phyloP scores from a whole-genome alignment of 371 early-diverging fungal species.

The Apophysomyces trapeziformis region DNA sequence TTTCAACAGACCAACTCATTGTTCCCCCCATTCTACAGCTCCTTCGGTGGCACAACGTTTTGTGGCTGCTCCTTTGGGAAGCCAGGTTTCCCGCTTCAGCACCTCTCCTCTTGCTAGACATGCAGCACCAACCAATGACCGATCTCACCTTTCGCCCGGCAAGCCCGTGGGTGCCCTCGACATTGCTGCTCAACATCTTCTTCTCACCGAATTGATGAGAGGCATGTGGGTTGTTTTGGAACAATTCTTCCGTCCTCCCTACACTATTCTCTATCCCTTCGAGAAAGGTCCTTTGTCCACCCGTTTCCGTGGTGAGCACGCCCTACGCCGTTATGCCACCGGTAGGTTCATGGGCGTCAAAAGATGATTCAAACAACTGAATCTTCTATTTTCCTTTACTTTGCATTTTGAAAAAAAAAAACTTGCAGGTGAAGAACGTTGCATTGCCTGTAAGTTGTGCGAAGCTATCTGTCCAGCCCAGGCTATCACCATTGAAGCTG shows the following conservation, averaged over 20 bases:
- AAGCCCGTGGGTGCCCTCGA: constrained; percentile 65
- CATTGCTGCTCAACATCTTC: constrained; percentile 79
- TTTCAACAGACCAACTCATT: constrained; percentile 2
- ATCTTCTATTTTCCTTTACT: too few species aligned
- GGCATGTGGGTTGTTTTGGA: constrained; percentile 94
- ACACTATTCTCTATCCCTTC: constrained; percentile 95
- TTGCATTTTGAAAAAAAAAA: too few species aligned
- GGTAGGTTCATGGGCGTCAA: constrained; percentile 50
- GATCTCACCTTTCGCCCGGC: constrained; percentile 35
- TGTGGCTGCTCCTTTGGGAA: constrained; percentile 41
- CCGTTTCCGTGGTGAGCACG: constrained; percentile 98
- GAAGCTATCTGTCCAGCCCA: constrained; percentile 98
- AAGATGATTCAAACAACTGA: background rate
- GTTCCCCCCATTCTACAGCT: constrained; percentile 15
- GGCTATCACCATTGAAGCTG: constrained; percentile 99
- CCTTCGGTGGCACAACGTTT: constrained; percentile 28
- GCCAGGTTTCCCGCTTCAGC: constrained; percentile 45
- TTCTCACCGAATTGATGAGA: constrained; percentile 90
- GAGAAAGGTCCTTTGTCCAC: constrained; percentile 95
- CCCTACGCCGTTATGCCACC: constrained; percentile 94
- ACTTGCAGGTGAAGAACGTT: constrained; percentile 90
- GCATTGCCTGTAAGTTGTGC: constrained; percentile 98
- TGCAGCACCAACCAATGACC: constrained; percentile 38
- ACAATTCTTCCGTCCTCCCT: constrained; percentile 94
- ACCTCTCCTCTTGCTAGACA: constrained; percentile 35